A percentile compares a stretch with the other conserved stretches of the same genome.
phyloP scores from a whole-genome alignment of 768 basidiomycete genomes.

The Daedaleopsis nitida region DNA sequence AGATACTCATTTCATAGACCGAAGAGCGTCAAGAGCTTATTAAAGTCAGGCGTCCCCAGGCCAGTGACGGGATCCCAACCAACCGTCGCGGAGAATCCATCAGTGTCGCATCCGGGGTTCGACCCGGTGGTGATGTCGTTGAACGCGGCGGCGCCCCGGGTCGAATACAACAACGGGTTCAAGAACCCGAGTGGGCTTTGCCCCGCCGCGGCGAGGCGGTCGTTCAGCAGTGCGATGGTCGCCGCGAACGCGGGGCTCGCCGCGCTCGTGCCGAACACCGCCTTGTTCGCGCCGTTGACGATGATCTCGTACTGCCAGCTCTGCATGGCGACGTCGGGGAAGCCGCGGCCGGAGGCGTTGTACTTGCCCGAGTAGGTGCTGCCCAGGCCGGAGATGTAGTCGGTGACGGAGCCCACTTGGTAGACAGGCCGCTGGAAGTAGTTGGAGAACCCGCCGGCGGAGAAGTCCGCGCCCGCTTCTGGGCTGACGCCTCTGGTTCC shows the following conservation, averaged over 20 bases:
- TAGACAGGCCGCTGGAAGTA: conserved; percentile 36
- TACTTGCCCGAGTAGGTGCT: conserved; percentile 31
- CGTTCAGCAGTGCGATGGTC: conserved; percentile 57
- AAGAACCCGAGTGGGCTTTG: conserved; percentile 37
- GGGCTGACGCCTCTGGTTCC: conserved; percentile 38
- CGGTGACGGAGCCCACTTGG: conserved; percentile 38
- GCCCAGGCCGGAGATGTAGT: conserved; percentile 38
- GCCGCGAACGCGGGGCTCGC: conserved; percentile 63
- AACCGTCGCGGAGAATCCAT: conserved; percentile 30
- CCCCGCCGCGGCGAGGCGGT: conserved; percentile 30
- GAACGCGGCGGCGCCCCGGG: conserved; percentile 30
- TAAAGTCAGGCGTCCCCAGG: conserved; percentile 34
- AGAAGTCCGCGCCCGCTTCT: conserved; percentile 33
- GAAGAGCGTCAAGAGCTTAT: background rate
- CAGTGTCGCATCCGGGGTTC: conserved; percentile 35
- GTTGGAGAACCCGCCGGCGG: conserved; percentile 39
- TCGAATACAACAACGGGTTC: conserved; percentile 36
- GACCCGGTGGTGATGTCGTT: conserved; percentile 28
- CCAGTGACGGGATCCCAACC: conserved; percentile 39
- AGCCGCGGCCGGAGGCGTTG: conserved; percentile 40
- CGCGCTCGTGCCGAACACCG: conserved; percentile 59
- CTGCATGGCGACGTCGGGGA: conserved; percentile 47
- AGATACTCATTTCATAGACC: no score
- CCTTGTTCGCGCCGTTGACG: conserved; percentile 14
- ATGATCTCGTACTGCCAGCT: conserved; percentile 37